phyloP scores from a whole-genome alignment of 495 filamentous ascomycete genomes.

The Penicillium samsonianum region DNA sequence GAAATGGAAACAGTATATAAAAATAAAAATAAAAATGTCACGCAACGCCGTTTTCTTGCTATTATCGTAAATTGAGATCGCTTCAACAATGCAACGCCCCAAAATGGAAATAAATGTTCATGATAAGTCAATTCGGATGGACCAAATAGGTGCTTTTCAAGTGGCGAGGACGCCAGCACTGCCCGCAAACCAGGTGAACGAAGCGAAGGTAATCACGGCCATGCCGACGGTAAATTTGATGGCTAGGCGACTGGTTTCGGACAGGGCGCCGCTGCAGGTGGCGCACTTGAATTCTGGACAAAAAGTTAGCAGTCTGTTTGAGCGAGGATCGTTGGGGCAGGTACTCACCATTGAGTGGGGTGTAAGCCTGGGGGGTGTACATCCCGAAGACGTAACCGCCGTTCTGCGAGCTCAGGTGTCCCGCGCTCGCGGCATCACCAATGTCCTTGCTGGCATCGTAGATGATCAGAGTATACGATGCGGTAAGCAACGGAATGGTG shows the following conservation, averaged over 20 bases:
- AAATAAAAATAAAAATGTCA: slow-evolving; percentile 18
- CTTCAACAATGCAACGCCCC: slow-evolving; percentile 26
- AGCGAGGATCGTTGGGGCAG: not conserved
- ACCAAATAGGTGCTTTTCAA: slow-evolving; percentile 7
- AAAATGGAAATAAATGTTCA: slow-evolving; percentile 24
- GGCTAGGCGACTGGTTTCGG: slow-evolving; percentile 62
- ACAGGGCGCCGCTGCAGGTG: slow-evolving; percentile 72
- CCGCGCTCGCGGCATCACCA: slow-evolving; percentile 64
- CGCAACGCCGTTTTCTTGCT: slow-evolving; percentile 34
- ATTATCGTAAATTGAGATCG: slow-evolving; percentile 32
- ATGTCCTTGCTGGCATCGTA: slow-evolving; percentile 68
- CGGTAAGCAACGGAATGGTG: slow-evolving; percentile 63
- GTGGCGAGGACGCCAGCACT: slow-evolving; percentile 61
- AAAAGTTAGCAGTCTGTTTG: slow-evolving; percentile 19
- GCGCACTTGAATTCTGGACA: slow-evolving; percentile 57
- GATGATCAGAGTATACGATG: slow-evolving; percentile 82
- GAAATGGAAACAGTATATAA: not conserved
- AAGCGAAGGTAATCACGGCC: slow-evolving; percentile 71
- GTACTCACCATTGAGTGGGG: slow-evolving; percentile 58
- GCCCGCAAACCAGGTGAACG: slow-evolving; percentile 87
- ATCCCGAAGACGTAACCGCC: slow-evolving; percentile 74
- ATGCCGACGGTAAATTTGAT: slow-evolving; percentile 75
- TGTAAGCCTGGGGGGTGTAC: slow-evolving; percentile 71
- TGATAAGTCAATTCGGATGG: slow-evolving; percentile 15
- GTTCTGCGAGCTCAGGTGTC: slow-evolving; percentile 67